A percentile compares a stretch with the other conserved stretches of the same genome.
Evolutionary conservation across 2,329 filamentous ascomycete species (phyloP).

Genomic region (Penicillium fuscoglaucum): DNA sequence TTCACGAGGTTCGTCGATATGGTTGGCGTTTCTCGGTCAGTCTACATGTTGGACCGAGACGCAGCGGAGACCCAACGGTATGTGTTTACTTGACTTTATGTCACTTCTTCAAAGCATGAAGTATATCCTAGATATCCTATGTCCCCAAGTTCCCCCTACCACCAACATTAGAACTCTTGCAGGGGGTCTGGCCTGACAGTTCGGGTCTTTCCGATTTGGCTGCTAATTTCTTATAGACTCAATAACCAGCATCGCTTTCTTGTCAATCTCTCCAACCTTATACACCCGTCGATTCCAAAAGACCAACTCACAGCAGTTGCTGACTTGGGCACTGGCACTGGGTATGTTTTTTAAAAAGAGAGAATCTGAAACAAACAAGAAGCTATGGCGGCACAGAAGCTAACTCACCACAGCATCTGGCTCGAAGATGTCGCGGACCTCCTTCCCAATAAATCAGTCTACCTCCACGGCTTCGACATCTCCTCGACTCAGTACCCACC

Average conservation of each 20-base stretch:
- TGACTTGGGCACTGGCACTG: slow-evolving; percentile 34
- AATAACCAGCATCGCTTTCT: slow-evolving; percentile 30
- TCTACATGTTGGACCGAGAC: slow-evolving; percentile 25
- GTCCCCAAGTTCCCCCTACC: background rate
- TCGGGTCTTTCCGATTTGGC: background rate
- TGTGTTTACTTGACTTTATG: background rate
- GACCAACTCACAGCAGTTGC: slow-evolving; percentile 21
- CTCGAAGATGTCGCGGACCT: slow-evolving; percentile 19
- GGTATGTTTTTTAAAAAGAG: slow-evolving; percentile 16
- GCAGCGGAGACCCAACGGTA: slow-evolving; percentile 26
- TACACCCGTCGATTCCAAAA: slow-evolving; percentile 31
- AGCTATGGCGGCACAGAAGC: background rate
- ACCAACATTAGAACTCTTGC: background rate
- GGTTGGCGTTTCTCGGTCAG: slow-evolving; percentile 1
- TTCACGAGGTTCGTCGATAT: background rate
- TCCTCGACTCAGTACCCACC: slow-evolving; percentile 31
- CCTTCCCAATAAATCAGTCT: slow-evolving; percentile 9
- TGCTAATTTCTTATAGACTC: slow-evolving; percentile 17
- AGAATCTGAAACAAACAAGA: background rate
- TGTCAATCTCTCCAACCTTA: slow-evolving; percentile 19
- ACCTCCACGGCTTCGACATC: slow-evolving; percentile 35
- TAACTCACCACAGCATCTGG: slow-evolving; percentile 25
- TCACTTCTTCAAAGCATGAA: background rate
- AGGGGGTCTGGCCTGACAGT: background rate
- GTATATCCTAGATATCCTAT: background rate